These are phyloP conservation scores for Sechiopsis laciniata DNA, from an alignment of 306 rosid genomes.

Conservation along the genomic window DNA sequence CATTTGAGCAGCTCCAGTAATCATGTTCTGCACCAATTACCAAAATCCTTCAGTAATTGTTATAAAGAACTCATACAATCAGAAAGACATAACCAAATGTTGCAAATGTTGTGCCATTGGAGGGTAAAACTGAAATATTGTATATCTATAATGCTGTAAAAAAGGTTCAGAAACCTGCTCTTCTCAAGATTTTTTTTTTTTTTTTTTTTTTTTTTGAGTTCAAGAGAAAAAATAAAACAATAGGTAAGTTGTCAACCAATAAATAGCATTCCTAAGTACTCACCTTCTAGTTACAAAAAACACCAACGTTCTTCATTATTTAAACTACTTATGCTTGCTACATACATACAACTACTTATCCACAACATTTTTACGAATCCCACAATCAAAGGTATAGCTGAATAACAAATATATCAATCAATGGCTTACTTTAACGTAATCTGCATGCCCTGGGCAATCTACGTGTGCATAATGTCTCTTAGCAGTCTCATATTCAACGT, in stretches of 20 bases:
- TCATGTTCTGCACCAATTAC: slow-evolving; percentile 65
- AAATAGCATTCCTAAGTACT: background rate
- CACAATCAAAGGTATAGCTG: background rate
- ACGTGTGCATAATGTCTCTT: slow-evolving; percentile 94
- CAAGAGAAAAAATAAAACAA: background rate
- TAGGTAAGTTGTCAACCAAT: background rate
- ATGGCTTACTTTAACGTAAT: slow-evolving; percentile 79
- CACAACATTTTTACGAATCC: background rate
- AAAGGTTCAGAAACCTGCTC: no score
- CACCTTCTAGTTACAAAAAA: background rate
- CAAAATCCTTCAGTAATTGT: background rate
- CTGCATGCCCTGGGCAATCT: slow-evolving; percentile 99
- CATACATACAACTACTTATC: background rate
- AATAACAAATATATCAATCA: slow-evolving; percentile 10
- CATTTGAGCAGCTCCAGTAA: slow-evolving; percentile 99
- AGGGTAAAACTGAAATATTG: no score
- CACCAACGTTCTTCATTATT: background rate
- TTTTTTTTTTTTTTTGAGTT: no score
- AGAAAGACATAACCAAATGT: background rate
- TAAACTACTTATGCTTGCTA: background rate
- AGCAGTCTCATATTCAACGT: slow-evolving; percentile 78
- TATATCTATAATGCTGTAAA: no score
- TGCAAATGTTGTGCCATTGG: background rate
- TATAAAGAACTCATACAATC: background rate
- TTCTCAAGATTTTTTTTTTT: no score